A percentile compares a stretch with the other conserved stretches of the same genome.
phyloP scores from a whole-genome alignment of 805 yeast genomes.

The Lachancea thermotolerans region DNA sequence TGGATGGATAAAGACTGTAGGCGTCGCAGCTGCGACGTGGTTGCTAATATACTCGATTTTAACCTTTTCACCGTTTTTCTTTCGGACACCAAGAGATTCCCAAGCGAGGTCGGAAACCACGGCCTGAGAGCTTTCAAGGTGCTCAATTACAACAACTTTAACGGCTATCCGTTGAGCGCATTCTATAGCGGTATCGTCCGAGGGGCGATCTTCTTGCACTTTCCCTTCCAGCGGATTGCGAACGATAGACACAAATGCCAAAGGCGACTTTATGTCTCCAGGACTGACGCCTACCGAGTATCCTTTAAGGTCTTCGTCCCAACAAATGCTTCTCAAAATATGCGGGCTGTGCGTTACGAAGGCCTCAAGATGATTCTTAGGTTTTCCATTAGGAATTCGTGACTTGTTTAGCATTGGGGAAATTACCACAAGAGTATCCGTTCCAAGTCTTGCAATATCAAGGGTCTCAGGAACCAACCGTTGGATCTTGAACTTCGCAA shows the following conservation, averaged over 20 bases:
- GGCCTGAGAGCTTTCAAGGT: conserved; percentile 17
- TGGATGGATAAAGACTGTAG: conserved; percentile 2
- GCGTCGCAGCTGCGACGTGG: conserved; percentile 38
- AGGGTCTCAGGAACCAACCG: conserved; percentile 37
- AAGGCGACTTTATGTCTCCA: conserved; percentile 11
- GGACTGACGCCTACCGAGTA: conserved; percentile 6
- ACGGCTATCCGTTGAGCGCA: conserved; percentile 20
- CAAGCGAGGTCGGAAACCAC: conserved; percentile 46
- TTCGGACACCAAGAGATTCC: conserved; percentile 36
- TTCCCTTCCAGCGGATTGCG: conserved; percentile 15
- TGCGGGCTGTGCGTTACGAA: not conserved
- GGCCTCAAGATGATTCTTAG: not conserved
- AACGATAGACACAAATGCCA: conserved; percentile 30
- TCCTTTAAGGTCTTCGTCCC: not conserved
- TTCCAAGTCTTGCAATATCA: conserved; percentile 46
- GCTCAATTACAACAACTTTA: conserved; percentile 9
- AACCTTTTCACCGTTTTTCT: conserved; percentile 31
- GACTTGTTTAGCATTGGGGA: conserved; percentile 55
- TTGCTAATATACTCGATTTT: conserved; percentile 36
- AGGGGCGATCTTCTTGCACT: conserved; percentile 6
- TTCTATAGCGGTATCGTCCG: not conserved
- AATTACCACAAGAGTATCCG: conserved; percentile 63
- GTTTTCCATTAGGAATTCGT: conserved; percentile 11
- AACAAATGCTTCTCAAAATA: not conserved
- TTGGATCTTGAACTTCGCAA: conserved; percentile 52